Base-by-base conservation (phyloP, 1,139 yeast genomes). In the Saccharomyces pastorianus region DNA sequence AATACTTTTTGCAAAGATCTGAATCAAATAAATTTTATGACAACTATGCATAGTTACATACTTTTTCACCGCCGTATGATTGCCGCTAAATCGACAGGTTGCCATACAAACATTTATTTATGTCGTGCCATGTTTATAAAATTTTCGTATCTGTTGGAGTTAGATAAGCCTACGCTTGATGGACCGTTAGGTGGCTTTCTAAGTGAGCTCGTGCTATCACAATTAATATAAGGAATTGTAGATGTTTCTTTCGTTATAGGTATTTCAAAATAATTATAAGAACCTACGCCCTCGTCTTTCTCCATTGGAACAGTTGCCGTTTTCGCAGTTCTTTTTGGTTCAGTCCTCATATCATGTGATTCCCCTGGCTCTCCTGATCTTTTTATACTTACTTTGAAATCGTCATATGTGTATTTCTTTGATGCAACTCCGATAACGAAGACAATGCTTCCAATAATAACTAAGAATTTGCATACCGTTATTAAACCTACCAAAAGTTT, bases 201-300 rank as follows among this genome's bases (percentile, higher is more conserved):
- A 7, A 27, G 48, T 8, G 11, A 9, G 20, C 11, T 14, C 11
- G 31, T 23, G 14, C 7, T 5, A 26, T 20, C 17, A 26, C 11
- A 5, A 14, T 23, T 20, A 46, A 14, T n/a, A 46, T 38, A 38
- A 38, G 44, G 23, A 38, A 38, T 38, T 8, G 25, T 38, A 17
- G 23, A 25, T 8, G 25, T 44, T 25, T 38, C 59, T 44, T 23
- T 56, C 58, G 13, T 59, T 17, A 63, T 56, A n/a, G 68, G 65
- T n/a, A 64, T 63, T 28, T 62, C 59, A 46, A 62, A 63, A 55
- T 62, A 61, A 32, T 59, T 62, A 31, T 61, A 56, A 7, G 54
- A 55, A 23, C 64, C 66, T 32, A 59, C 55, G 48, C 56, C 56
- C 26, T 53, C 57, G 31, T 56, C 48, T 20, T 42, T 29, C 17